phyloP scores from a whole-genome alignment of 2,329 filamentous ascomycete genomes.

The Aureobasidium sp. region DNA sequence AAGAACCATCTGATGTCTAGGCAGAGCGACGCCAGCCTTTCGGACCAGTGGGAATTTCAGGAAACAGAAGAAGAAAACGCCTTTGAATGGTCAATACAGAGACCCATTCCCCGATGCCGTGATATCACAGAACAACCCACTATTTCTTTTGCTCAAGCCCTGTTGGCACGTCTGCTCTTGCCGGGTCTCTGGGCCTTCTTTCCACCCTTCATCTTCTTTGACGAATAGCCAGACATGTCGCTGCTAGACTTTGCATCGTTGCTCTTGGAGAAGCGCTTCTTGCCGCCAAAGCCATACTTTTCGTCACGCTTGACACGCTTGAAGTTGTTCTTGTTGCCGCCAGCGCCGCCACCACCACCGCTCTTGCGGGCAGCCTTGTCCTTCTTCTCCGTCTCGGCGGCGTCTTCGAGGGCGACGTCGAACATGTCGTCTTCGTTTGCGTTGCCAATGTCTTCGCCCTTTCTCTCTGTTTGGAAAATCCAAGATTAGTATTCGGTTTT shows the following conservation, averaged over 20 bases:
- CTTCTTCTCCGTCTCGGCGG: slow-evolving; percentile 46
- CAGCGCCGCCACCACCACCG: slow-evolving; percentile 29
- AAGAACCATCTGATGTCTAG: too few relatives aligned
- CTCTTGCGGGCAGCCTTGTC: slow-evolving; percentile 35
- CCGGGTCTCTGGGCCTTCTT: slow-evolving; percentile 26
- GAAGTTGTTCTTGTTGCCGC: slow-evolving; percentile 38
- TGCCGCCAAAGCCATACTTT: slow-evolving; percentile 92
- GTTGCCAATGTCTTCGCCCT: slow-evolving; percentile 60
- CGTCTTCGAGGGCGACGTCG: slow-evolving; percentile 75
- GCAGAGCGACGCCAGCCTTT: too few relatives aligned
- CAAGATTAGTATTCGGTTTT: slow-evolving; percentile 21
- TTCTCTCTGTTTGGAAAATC: slow-evolving; percentile 68
- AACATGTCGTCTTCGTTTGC: slow-evolving; percentile 79
- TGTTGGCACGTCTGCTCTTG: slow-evolving; percentile 34
- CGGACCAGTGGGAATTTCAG: too few relatives aligned
- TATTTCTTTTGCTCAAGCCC: not conserved
- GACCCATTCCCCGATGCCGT: not conserved
- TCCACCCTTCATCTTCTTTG: slow-evolving; percentile 72
- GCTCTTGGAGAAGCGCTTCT: slow-evolving; percentile 87
- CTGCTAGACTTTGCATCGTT: slow-evolving; percentile 77
- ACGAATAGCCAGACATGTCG: slow-evolving; percentile 74
- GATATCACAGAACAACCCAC: not conserved
- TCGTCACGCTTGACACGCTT: slow-evolving; percentile 93
- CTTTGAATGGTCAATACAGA: not conserved
- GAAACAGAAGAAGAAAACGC: not conserved